phyloP scores from a whole-genome alignment of 2,329 filamentous ascomycete genomes.

The Beauveria brongniartii region DNA sequence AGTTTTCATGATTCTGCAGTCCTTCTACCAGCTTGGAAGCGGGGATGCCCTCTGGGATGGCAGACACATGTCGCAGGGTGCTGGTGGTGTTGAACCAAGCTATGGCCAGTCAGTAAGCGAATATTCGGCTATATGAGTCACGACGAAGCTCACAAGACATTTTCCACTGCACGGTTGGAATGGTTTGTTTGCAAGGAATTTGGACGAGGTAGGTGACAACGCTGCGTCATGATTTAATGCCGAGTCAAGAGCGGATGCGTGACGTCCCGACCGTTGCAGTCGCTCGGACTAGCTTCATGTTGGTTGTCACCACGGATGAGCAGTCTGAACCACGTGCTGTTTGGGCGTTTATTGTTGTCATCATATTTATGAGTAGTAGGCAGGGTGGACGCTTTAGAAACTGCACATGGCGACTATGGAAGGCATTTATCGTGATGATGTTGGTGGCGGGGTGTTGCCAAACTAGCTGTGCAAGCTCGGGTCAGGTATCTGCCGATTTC shows the following conservation, averaged over 20 bases:
- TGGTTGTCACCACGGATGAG: background rate
- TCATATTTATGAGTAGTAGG: background rate
- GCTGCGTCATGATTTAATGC: background rate
- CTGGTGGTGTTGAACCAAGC: conserved; percentile 37
- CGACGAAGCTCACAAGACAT: background rate
- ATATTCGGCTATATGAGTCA: no score
- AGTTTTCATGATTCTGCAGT: conserved; percentile 44
- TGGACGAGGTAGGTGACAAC: background rate
- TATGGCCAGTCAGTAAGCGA: background rate
- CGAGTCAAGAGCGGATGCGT: background rate
- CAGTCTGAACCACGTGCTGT: background rate
- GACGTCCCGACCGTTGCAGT: background rate
- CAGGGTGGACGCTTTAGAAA: background rate
- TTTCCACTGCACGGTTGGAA: background rate
- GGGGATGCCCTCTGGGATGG: conserved; percentile 31
- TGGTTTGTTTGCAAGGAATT: background rate
- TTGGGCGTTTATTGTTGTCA: background rate
- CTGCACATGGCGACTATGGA: background rate
- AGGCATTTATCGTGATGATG: background rate
- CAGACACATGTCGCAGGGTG: conserved; percentile 33
- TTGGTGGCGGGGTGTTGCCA: background rate
- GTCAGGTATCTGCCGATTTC: no score
- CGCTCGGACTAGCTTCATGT: background rate
- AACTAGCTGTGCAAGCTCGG: background rate
- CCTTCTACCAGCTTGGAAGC: conserved; percentile 31